Base-by-base conservation (phyloP, 768 basidiomycete genomes). In the Termitomyces sp. region DNA sequence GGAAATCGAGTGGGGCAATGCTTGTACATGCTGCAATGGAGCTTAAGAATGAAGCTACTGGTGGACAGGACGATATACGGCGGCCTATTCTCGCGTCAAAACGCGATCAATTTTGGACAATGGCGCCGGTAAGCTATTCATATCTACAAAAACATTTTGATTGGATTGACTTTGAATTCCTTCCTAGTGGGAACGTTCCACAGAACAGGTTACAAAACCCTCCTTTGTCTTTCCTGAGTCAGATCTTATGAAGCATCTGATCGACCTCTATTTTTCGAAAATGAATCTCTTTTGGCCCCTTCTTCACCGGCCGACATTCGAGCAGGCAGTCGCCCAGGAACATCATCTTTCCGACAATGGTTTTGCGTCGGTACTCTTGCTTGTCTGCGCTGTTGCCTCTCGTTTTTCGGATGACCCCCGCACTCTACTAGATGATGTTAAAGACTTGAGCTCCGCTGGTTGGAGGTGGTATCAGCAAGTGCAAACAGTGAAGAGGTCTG, bases 401-500 rank as follows among this genome's bases (percentile, higher is more conserved):
- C 77, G 87, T 49, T 74, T 69, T 59, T 77, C 77, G 11, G 71
- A 82, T 24, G 87, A 92, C 62, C 76, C 74, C 1, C 73, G 85
- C 10, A 80, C 84, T 1, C 56, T 76, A 40, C 59, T 74, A 10
- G 76, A 78, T 46, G 74, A 70, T 19, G 64, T 63, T 24, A 67
- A 69, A 6, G 66, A 65, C 47, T 60, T 65, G 44, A 77, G 79
- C 56, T 82, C 79, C 1, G 72, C 76, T 2, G 85, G 85, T 0
- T 87, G 83, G 83, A 80, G 77, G 60, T 88, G 79, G 73, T 84
- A 84, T 59, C 72, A 80, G n/a, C 85, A 88, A 62, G 82, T 86
- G 1, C 81, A 88, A 55, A 75, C 80, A 64, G 77, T 85, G 35
- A 80, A 82, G 52, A 81, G 79, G 62, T 80, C 78, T 0, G 69